Evolutionary conservation across 225 moss, liverwort and hornwort species (phyloP), one percentile per base, ranked within the genome.

Genomic region (Lunularia cruciata): DNA sequence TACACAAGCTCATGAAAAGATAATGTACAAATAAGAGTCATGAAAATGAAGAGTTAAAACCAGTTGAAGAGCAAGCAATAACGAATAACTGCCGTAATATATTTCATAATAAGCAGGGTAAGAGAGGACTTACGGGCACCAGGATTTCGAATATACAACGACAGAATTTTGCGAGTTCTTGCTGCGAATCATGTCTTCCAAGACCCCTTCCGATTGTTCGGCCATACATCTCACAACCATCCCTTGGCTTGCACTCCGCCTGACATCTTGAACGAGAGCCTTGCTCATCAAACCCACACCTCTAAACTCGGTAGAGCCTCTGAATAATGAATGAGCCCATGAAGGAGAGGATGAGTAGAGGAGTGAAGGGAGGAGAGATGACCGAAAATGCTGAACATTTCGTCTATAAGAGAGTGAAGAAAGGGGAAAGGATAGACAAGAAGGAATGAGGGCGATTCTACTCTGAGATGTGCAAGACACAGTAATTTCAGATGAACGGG

Each of bases 101-200:
- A 55, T 2, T 55, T 55, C 23, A 4, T 7, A 25, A 55, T 55
- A 22, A 2, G 27, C 4, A 22, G 22, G 12, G 11, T 1, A 55
- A 55, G 40, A 33, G 14, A 51, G 30, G 40, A 70, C 80, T 76
- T 72, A 81, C 70, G 83, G 83, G 65, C 83, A 83, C 83, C 83
- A 84, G 16, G 79, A 60, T 60, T 77, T 84, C 53, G 83, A 79
- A 60, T 84, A 84, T 28, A 84, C 49, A 56, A 84, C 79, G 7
- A 84, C 83, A 0, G 79, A 68, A 60, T 80, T 74, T 51, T 57
- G 18, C 25, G 73, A 52, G 52, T 84, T 84, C 61, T 74, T 84
- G 16, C n/a, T 63, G 53, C 48, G 61, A 32, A 84, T 80, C 12
- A 57, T 28, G 8, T 74, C 77, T 55, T 84, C 79, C 22, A 77